These are phyloP conservation scores for Lotmaria passim DNA, from an alignment of 208 protist species.

Conservation along the genomic window DNA sequence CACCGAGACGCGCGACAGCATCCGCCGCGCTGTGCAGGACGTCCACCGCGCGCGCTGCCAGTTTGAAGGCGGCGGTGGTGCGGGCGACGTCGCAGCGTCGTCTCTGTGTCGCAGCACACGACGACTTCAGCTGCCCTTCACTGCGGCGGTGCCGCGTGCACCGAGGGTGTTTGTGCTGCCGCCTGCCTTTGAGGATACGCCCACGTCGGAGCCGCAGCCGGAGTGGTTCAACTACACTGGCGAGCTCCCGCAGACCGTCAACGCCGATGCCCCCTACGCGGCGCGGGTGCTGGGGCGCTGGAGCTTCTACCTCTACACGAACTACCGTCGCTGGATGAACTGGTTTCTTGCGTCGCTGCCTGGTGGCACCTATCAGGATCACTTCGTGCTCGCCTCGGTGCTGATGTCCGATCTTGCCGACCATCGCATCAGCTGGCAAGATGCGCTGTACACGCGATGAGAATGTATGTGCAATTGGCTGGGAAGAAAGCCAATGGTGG, in stretches of 20 bases:
- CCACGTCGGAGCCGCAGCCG: conserved; percentile 9
- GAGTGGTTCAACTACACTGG: conserved; percentile 36
- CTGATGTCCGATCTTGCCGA: conserved; percentile 35
- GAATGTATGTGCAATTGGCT: neutral
- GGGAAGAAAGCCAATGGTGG: neutral
- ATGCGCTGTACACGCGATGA: conserved; percentile 19
- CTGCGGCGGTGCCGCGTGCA: conserved; percentile 6
- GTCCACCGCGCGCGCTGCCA: conserved; percentile 27
- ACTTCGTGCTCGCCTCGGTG: conserved; percentile 32
- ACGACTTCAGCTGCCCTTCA: conserved; percentile 10
- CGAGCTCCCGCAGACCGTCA: conserved; percentile 22
- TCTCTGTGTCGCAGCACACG: conserved; percentile 9
- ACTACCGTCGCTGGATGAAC: conserved; percentile 39
- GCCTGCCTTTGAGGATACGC: conserved; percentile 11
- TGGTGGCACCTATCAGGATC: conserved; percentile 27
- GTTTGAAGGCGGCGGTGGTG: conserved; percentile 8
- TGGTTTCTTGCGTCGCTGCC: conserved; percentile 33
- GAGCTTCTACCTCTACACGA: conserved; percentile 34
- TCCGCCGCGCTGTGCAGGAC: conserved; percentile 21
- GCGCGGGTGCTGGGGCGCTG: conserved; percentile 22
- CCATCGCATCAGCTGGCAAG: conserved; percentile 33
- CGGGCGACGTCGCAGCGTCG: neutral
- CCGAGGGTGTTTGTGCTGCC: conserved; percentile 28
- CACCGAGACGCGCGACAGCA: conserved; percentile 6
- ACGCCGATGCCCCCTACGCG: conserved; percentile 14